Percentiles rank a stretch among this genome's conserved stretches.
These are phyloP conservation scores for Daedaleopsis sinensis DNA, from an alignment of 768 basidiomycete species.

Conservation along the genomic window DNA sequence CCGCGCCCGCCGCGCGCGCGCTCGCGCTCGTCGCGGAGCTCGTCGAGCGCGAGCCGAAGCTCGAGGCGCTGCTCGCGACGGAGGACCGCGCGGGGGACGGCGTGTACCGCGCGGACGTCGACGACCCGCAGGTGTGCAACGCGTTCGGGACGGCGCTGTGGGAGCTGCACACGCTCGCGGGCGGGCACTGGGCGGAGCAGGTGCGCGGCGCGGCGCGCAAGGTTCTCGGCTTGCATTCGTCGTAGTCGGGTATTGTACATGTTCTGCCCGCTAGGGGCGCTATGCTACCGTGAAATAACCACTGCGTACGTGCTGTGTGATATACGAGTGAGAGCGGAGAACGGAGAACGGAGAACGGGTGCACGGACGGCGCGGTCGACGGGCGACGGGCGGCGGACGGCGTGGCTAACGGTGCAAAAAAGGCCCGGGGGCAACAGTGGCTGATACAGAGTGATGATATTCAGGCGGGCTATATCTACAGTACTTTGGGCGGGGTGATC, in stretches of 20 bases:
- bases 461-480: conserved; percentile 11
- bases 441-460: background rate
- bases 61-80: conserved; percentile 84
- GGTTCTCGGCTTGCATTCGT: conserved; percentile 47
- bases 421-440: background rate
- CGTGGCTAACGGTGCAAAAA: background rate
- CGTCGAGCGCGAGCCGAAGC: conserved; percentile 74
- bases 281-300: conserved; percentile 1
- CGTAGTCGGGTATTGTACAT: conserved; percentile 28
- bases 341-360: too few species aligned
- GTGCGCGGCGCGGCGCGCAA: conserved; percentile 70
- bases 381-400: too few species aligned
- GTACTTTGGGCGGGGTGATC: background rate
- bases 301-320: background rate
- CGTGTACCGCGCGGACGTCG: conserved; percentile 80
- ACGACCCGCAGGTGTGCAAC: conserved; percentile 85
- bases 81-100: conserved; percentile 88
- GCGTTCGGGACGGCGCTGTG: conserved; percentile 86
- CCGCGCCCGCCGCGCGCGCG: conserved; percentile 61
- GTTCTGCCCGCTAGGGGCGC: background rate
- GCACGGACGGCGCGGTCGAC: too few species aligned
- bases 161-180: conserved; percentile 72
- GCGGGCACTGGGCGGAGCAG: conserved; percentile 63
- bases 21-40: conserved; percentile 75
- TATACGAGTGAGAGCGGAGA: too few species aligned